Evolutionary conservation across 768 basidiomycete genomes (phyloP).

Genomic region (Naganishia onofrii): DNA sequence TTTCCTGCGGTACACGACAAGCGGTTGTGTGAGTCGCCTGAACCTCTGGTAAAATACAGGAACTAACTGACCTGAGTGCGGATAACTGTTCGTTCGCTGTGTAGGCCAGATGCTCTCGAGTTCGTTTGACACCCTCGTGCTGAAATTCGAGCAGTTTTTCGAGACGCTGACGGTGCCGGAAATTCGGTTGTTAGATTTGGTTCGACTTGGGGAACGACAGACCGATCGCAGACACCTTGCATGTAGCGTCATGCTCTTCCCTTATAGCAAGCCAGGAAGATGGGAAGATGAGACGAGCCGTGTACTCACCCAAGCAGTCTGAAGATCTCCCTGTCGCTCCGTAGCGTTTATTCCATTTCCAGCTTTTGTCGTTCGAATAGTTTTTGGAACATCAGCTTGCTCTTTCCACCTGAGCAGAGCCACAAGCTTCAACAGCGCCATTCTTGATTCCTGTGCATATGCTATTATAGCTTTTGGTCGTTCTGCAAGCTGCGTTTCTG

Average conservation of each 20-base stretch:
- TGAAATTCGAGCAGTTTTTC: conserved; percentile 16
- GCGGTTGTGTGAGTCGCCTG: not conserved
- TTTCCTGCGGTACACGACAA: not conserved
- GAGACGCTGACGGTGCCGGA: not conserved
- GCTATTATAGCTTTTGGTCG: conserved; percentile 19
- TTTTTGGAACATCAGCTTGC: conserved; percentile 20
- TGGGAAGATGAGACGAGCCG: too few species aligned
- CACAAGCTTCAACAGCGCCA: conserved; percentile 26
- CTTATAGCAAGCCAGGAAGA: not conserved
- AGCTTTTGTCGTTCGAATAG: not conserved
- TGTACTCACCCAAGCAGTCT: conserved; percentile 19
- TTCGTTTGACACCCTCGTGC: conserved; percentile 18
- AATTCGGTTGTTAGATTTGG: not conserved
- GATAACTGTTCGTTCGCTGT: conserved; percentile 17
- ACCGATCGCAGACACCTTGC: too few species aligned
- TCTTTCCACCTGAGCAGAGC: conserved; percentile 23
- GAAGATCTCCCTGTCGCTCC: conserved; percentile 12
- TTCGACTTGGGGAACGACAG: not conserved
- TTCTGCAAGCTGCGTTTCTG: conserved; percentile 20
- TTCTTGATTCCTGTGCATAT: conserved; percentile 19
- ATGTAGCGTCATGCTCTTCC: too few species aligned
- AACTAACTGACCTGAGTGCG: not conserved
- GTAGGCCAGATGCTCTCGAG: conserved; percentile 16
- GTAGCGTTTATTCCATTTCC: not conserved
- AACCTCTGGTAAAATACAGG: too few species aligned